Base-by-base conservation (phyloP, 2,329 filamentous ascomycete species). In the Aspergillus chevalieri region DNA sequence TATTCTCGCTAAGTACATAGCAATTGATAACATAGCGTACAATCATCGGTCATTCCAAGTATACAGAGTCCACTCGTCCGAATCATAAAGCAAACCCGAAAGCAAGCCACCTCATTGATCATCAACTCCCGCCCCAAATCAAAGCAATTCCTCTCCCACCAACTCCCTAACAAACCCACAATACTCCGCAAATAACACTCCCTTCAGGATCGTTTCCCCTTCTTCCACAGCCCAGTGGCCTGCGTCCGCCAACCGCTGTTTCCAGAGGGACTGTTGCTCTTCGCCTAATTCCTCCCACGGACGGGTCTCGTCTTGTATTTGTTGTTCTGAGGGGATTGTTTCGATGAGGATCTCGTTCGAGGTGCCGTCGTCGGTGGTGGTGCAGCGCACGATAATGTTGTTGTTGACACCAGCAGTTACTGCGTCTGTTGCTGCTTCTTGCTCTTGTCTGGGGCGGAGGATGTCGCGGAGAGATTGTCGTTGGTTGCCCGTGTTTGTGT, bases 151-250 rank as follows among this genome's bases (percentile, higher is more conserved):
- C n/a, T 54, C 50, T 15, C 48, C 44, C 12, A 57, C 59, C 49
- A 43, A 46, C 24, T 52, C 44, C 2, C 50, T 49, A 43, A 62
- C 21, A 22, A 48, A 39, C 24, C 48, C 57, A 54, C 57, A 56
- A 46, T 88, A 75, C 69, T 89, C 80, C 17, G 83, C 81, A 69
- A 94, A 94, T 54, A 94, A 72, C 28, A 94, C 80, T 2, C 87
- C 86, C 69, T 84, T 83, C 57, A 94, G 79, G 26, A 93, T 80
- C 8, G 76, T 78, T 73, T 92, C 88, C 2, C 87, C 87, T 75
- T 92, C 87, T 34, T 81, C 77, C 63, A 85, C 83, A n/a, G 81
- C 80, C 89, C 88, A 94, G 55, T 89, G 81, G 0, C 89, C 89
- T 0, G 87, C 84, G 48, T 84, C 77, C 48, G 75, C 74, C 33